Base-by-base conservation (phyloP, 2,329 filamentous ascomycete genomes). In the Colletotrichum neosansevieriae region DNA sequence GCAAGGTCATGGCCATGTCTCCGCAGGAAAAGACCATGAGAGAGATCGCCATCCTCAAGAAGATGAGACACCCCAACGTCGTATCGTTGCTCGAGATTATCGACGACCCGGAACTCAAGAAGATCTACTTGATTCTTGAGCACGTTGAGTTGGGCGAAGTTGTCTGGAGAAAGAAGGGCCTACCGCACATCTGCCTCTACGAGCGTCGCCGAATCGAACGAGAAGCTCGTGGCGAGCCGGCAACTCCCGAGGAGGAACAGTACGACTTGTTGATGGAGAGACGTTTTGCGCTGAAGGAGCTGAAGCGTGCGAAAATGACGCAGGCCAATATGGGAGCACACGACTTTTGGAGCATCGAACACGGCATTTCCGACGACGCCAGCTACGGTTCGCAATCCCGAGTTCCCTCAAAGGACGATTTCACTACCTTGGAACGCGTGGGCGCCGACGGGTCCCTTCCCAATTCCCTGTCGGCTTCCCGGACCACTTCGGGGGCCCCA, bases 1-100 rank as follows among this genome's bases (percentile, higher is more conserved):
- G 96, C 60, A 92, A 92, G 76, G 91, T 95, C 63, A 90, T 86
- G 2, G 87, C 88, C 70, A 80, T 82, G 75, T 88, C 87, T 1
- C 88, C 87, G 3, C 87, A 90, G 74, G 91, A 93, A 79, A 95
- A 94, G 83, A 94, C 93, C 64, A 98, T 97, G 82, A 92, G 92
- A 77, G 96, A 99, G 82, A 97, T 99, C 71, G 96, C 96, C 76
- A 98, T 99, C 66, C 85, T 99, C 74, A 99, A 99, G 80, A 99
- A 99, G 83, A 97, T 97, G 61, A 91, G 95, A 34, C 96, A 99
- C 79, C 91, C 93, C n/a, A 98, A 99, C 76, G 93, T 99, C 45
- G 96, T 99, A 71, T 94, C 93, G 74, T 85, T 99, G 44, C 87
- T 98, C 71, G 96, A 99, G 81, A 94, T 99, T 75, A 98, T 99